Evolutionary conservation across 495 filamentous ascomycete genomes (phyloP), one percentile per base, ranked within the genome.

Genomic region (Aspergillus nidulans): DNA sequence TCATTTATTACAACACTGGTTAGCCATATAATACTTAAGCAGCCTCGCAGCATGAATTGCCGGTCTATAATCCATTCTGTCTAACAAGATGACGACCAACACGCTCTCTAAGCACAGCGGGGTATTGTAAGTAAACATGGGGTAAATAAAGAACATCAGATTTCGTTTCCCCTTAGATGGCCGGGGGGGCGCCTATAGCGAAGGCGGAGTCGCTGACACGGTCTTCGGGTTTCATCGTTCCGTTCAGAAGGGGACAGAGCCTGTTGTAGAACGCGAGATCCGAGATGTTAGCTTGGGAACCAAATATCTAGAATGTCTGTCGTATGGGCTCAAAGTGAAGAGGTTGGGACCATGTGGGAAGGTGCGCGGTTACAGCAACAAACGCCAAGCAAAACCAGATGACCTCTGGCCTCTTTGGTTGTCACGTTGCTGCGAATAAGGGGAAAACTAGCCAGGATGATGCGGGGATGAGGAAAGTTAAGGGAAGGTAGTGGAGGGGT

Each of bases 231-330:
- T 88, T 88, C 73, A 85, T 86, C 6, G 85, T 89, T 40, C 91
- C 91, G 63, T 97, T 97, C 41, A 97, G 85, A 63, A 95, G 73
- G 5, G 91, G 91, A 62, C 91, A 97, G 61, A 95, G 87, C 66
- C 89, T 90, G 75, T 59, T 54, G 49, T 21, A 20, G 15, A 39
- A 32, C n/a, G 36, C 26, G 12, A 53, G 23, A 46, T 21, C 13
- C 36, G 9, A 39, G 51, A 16, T 9, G 58, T 68, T 66, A 69
- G 69, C 62, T 19, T 54, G 47, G 19, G 16, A 44, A 30, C 42
- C 19, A 36, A 34, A 26, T 32, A 26, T 18, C 26, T 28, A 32
- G 16, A 16, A 21, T 28, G 23, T 12, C 13, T 3, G 20, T n/a
- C n/a, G n/a, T n/a, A 36, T 20, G 30, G 46, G 46, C n/a, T 19